Evolutionary conservation across 805 yeast species (phyloP), one percentile per base, ranked within the genome.

Genomic region (Candida cerambycidarum): DNA sequence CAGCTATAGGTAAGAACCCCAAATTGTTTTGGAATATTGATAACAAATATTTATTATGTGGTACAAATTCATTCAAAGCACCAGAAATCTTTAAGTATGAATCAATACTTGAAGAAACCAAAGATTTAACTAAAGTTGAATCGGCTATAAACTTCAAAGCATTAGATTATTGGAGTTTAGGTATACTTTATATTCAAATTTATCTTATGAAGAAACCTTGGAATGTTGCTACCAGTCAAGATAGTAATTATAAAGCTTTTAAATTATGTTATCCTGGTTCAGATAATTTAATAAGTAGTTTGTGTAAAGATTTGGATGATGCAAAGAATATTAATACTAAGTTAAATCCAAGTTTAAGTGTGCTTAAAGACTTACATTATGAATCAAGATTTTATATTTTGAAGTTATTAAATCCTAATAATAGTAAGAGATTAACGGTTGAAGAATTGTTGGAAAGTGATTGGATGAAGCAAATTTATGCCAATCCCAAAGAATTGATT

Each of bases 21-120:
- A 51, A 53, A 13, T 44, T 53, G 10, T 48, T 51, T 32, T 50
- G 43, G 53, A 42, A 28, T 12, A 9, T 15, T 8, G 47, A 48
- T 15, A 46, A 46, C 19, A 28, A 37, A 5, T 40, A 32, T 27
- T 41, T 59, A 32, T 59, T 51, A 33, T 58, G 75, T 47, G 83
- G 83, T 2, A 78, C 83, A 1, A 64, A 64, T 17, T 70, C 79
- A 5, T 78, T 76, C 58, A 78, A 76, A 50, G 74, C 82, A 0
- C 83, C 83, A 0, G 83, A 78, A 51, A 46, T 76, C 23, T 72
- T 59, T 46, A 35, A 52, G 25, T 41, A 42, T 42, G 69, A 65
- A 38, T 40, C 38, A 2, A 46, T 48, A 7, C 38, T 52, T 6
- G 39, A 47, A 6, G 50, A 34, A 18, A 36, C 42, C n/a, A 19